phyloP scores from a whole-genome alignment of 129 eudicot species.

The Helianthus annuus region DNA sequence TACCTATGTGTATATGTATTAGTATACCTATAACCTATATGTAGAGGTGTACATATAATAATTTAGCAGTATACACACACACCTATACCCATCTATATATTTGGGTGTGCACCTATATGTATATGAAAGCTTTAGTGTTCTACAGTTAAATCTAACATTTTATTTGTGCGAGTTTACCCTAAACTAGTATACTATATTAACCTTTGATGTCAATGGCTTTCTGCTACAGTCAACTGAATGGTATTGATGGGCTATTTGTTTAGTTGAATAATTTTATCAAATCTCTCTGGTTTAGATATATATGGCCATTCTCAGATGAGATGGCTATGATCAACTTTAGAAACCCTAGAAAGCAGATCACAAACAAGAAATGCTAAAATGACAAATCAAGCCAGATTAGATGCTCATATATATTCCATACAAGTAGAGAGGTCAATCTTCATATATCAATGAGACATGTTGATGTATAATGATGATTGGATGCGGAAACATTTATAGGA shows the following conservation, averaged over 20 bases:
- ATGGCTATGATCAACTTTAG: neutral
- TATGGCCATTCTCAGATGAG: neutral
- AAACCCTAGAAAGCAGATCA: neutral
- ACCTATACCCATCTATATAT: neutral
- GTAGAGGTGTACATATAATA: too few species aligned
- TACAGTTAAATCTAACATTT: neutral
- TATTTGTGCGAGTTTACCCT: neutral
- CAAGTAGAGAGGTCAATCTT: neutral
- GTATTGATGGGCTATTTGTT: neutral
- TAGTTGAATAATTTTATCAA: neutral
- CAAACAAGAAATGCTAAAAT: too few species aligned
- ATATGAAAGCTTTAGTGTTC: neutral
- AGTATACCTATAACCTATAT: too few species aligned
- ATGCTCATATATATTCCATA: neutral
- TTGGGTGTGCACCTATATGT: neutral
- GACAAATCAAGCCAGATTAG: neutral
- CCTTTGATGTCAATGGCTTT: neutral
- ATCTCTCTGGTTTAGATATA: neutral
- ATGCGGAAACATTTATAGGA: neutral
- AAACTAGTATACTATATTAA: too few species aligned
- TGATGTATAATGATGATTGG: conserved; percentile 1
- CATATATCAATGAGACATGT: neutral
- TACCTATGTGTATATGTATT: too few species aligned
- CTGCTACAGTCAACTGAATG: neutral
- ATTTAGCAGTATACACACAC: too few species aligned